Evolutionary conservation across 2,329 filamentous ascomycete species (phyloP).

Genomic region (Bipolaris oryzae): DNA sequence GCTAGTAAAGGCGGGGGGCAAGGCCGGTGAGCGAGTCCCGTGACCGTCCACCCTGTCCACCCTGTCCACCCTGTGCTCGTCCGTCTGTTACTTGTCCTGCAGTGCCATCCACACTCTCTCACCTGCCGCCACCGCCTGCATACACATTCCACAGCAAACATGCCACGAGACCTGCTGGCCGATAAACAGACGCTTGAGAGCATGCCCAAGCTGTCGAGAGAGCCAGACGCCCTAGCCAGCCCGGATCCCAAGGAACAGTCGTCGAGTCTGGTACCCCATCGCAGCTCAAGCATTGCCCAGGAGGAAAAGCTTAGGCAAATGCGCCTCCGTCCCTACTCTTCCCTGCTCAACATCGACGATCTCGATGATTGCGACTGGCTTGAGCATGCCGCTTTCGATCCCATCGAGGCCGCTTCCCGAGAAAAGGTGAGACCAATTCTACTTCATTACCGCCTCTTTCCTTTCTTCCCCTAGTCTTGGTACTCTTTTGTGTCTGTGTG

Average conservation of each 20-base stretch:
- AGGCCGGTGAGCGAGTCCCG: slow-evolving; percentile 20
- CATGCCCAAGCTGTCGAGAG: slow-evolving; percentile 48
- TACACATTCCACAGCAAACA: slow-evolving; percentile 32
- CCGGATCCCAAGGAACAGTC: slow-evolving; percentile 20
- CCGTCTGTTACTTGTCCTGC: slow-evolving; percentile 3
- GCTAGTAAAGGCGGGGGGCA: slow-evolving; percentile 18
- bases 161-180: slow-evolving; percentile 53
- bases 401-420: slow-evolving; percentile 61
- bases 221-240: slow-evolving; percentile 30
- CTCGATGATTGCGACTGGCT: slow-evolving; percentile 66
- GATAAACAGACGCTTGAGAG: slow-evolving; percentile 43
- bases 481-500: too few species aligned
- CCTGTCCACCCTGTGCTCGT: slow-evolving; percentile 15
- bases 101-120: slow-evolving; percentile 1
- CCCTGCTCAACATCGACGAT: slow-evolving; percentile 71
- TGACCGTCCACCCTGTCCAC: slow-evolving; percentile 21
- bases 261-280: slow-evolving; percentile 29
- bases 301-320: slow-evolving; percentile 41
- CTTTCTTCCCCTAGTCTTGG: neutral
- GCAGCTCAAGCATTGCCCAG: slow-evolving; percentile 29
- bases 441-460: slow-evolving; percentile 11
- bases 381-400: slow-evolving; percentile 64
- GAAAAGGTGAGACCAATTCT: slow-evolving; percentile 62
- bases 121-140: slow-evolving; percentile 4
- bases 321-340: slow-evolving; percentile 75